phyloP scores from a whole-genome alignment of 345 rosid species.

The Reutealis trisperma region DNA sequence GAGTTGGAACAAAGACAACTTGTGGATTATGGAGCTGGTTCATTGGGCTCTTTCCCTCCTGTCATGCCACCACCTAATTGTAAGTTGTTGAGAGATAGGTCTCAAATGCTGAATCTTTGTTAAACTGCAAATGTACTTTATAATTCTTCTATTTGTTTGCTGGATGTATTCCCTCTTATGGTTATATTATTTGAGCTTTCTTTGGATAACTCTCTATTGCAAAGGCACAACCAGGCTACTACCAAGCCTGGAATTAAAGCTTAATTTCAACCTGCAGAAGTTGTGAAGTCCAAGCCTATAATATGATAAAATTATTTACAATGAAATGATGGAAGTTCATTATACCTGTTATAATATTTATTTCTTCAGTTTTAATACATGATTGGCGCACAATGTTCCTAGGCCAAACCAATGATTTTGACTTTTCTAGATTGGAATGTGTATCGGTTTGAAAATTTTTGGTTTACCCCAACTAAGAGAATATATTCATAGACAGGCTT shows the following conservation, averaged over 20 bases:
- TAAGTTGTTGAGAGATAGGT: slow-evolving; percentile 45
- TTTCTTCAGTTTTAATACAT: neutral
- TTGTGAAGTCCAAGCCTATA: neutral
- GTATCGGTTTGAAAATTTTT: neutral
- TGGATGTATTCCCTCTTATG: neutral
- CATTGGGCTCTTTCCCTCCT: slow-evolving; percentile 69
- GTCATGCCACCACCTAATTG: slow-evolving; percentile 65
- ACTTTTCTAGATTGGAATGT: neutral
- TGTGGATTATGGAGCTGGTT: slow-evolving; percentile 93
- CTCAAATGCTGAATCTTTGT: neutral
- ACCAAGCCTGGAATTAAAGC: neutral
- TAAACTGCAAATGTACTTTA: neutral
- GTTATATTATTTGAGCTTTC: neutral
- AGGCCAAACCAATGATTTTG: neutral
- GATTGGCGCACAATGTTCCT: neutral
- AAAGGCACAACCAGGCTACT: neutral
- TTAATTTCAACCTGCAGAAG: neutral
- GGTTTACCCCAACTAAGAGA: neutral
- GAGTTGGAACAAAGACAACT: slow-evolving; percentile 93
- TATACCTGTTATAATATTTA: neutral
- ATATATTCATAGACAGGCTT: neutral
- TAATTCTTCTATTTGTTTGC: slow-evolving; percentile 1
- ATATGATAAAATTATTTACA: slow-evolving; percentile 2
- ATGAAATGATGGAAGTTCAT: neutral
- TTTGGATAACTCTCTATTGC: neutral